Percentiles rank a stretch among this genome's conserved stretches.
Conservation (phyloP, 208 protist species). For the Kentomonas sorsogonicus region DNA sequence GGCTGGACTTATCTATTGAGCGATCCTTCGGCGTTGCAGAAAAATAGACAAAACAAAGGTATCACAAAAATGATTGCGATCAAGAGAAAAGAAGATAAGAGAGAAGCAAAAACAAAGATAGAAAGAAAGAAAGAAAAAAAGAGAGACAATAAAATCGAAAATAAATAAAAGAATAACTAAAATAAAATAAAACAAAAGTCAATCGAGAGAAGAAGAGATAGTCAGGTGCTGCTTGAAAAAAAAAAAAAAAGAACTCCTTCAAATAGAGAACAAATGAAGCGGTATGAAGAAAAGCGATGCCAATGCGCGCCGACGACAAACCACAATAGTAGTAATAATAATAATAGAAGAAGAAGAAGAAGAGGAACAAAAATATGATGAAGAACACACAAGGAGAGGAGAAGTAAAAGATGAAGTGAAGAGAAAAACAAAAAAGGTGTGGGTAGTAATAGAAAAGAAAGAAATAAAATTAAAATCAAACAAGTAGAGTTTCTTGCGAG, state of each 20-base stretch:
- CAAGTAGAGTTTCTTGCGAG: background rate
- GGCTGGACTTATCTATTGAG: too few species aligned
- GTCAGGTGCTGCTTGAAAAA: background rate
- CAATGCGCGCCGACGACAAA: too few species aligned
- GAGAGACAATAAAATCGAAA: constrained; percentile 2
- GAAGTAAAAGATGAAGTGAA: constrained; percentile 5
- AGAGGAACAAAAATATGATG: background rate
- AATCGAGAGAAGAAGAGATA: background rate
- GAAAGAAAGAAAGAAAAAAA: background rate
- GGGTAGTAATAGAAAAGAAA: background rate
- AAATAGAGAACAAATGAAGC: too few species aligned
- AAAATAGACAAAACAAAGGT: background rate
- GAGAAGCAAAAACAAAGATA: constrained; percentile 4
- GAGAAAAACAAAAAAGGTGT: constrained; percentile 7
- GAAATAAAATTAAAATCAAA: background rate
- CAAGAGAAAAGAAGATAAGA: background rate
- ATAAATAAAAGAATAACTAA: constrained; percentile 13
- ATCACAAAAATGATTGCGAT: background rate
- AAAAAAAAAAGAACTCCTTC: constrained; percentile 1
- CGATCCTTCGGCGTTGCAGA: too few species aligned
- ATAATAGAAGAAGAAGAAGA: background rate
- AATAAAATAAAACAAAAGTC: constrained; percentile 12
- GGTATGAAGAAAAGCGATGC: too few species aligned
- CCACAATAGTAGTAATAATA: too few species aligned
- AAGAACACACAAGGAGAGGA: too few species aligned